Conservation (phyloP, 345 rosid species). For the Raphanus sativus region DNA sequence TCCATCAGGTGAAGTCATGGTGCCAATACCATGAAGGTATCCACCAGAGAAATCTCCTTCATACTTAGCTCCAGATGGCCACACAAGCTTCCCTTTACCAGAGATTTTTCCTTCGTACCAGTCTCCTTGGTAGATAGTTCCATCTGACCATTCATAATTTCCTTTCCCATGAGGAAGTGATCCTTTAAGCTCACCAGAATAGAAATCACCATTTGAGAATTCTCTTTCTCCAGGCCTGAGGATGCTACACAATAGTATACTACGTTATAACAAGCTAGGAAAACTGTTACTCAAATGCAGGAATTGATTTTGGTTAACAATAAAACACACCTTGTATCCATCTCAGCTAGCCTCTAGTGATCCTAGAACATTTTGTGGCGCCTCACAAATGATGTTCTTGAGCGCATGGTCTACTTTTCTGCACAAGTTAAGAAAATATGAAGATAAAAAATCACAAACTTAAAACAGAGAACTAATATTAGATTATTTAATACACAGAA, state of each 20-base stretch:
- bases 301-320: slow-evolving; percentile 4
- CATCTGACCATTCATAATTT: slow-evolving; percentile 70
- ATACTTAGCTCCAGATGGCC: slow-evolving; percentile 76
- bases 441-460: neutral
- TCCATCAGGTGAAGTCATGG: slow-evolving; percentile 54
- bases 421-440: slow-evolving; percentile 1
- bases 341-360: neutral
- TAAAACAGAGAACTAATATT: neutral
- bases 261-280: neutral
- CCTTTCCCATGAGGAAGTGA: slow-evolving; percentile 76
- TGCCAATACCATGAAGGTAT: slow-evolving; percentile 83
- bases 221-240: slow-evolving; percentile 48
- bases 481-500: neutral
- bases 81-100: slow-evolving; percentile 70
- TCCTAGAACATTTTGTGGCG: neutral
- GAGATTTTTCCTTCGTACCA: slow-evolving; percentile 86
- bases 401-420: slow-evolving; percentile 16
- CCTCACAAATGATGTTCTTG: slow-evolving; percentile 10
- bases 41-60: slow-evolving; percentile 90
- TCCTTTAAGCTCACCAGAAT: slow-evolving; percentile 62
- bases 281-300: neutral
- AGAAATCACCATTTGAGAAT: slow-evolving; percentile 70
- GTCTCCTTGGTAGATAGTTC: slow-evolving; percentile 73
- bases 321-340: slow-evolving; percentile 33
- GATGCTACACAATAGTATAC: slow-evolving; percentile 20